Conservation (phyloP, 164 flowering plant species). For the Akebia trifoliata region DNA sequence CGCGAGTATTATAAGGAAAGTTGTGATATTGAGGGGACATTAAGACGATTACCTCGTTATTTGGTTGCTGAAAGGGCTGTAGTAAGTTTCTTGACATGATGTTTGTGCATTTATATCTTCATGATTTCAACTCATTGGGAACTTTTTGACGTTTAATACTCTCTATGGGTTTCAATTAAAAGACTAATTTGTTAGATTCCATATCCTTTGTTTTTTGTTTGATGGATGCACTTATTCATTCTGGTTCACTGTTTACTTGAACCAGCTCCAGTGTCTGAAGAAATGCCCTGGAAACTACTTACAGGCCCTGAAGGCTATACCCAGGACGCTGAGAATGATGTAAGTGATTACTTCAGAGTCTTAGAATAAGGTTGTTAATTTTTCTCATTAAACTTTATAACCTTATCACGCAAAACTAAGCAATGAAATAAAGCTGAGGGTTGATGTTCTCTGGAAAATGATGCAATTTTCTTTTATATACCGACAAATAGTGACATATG, state of each 20-base stretch:
- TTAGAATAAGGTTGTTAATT: not conserved
- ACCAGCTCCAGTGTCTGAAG: constrained; percentile 78
- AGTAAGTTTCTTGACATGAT: constrained; percentile 40
- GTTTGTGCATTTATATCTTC: constrained; percentile 1
- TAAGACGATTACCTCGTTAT: constrained; percentile 69
- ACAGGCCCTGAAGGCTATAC: constrained; percentile 84
- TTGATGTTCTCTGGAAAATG: no score
- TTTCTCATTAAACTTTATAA: no score
- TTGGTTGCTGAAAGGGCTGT: constrained; percentile 86
- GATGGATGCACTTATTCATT: no score
- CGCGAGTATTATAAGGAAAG: constrained; percentile 78
- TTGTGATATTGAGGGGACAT: constrained; percentile 74
- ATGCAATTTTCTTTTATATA: no score
- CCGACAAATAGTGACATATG: no score
- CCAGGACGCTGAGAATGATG: constrained; percentile 98
- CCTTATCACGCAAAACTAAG: no score
- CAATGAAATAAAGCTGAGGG: no score
- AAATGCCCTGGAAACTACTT: constrained; percentile 82
- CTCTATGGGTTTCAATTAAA: no score
- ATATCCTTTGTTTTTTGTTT: no score
- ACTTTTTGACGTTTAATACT: not conserved
- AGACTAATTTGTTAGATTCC: no score
- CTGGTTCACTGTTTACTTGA: not conserved
- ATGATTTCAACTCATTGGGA: not conserved
- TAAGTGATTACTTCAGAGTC: constrained; percentile 32